phyloP scores from a whole-genome alignment of 345 rosid species.

The Trapa incisa region DNA sequence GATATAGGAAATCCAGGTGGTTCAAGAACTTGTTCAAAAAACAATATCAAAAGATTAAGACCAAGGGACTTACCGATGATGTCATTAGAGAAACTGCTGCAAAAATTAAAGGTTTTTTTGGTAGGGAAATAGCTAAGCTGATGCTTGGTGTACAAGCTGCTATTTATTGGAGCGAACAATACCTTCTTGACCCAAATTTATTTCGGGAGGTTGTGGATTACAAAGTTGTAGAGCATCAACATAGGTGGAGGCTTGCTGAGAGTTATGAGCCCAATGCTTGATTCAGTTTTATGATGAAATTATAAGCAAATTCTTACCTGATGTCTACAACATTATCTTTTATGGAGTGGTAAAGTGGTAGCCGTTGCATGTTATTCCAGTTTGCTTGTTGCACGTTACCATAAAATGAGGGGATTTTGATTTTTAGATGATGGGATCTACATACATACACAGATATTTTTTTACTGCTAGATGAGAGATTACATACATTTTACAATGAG shows the following conservation, averaged over 20 bases:
- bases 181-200: constrained; percentile 53
- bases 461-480: too few species aligned
- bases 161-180: constrained; percentile 70
- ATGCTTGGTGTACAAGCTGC: constrained; percentile 92
- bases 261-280: neutral
- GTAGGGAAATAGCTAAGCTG: constrained; percentile 79
- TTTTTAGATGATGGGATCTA: too few species aligned
- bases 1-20: constrained; percentile 39
- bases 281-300: too few species aligned
- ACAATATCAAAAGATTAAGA: constrained; percentile 41
- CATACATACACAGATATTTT: too few species aligned
- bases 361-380: too few species aligned
- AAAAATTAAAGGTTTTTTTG: constrained; percentile 76
- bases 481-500: too few species aligned
- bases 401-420: too few species aligned
- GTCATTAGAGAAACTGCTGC: constrained; percentile 73
- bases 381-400: too few species aligned
- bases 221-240: constrained; percentile 6
- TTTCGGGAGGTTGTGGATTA: constrained; percentile 26
- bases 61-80: constrained; percentile 67
- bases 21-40: constrained; percentile 19
- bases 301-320: too few species aligned
- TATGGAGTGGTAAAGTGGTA: too few species aligned
- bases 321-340: too few species aligned
- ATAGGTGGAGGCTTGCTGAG: constrained; percentile 58